phyloP scores from a whole-genome alignment of 2,329 filamentous ascomycete genomes.

The Cordyceps farinosa region DNA sequence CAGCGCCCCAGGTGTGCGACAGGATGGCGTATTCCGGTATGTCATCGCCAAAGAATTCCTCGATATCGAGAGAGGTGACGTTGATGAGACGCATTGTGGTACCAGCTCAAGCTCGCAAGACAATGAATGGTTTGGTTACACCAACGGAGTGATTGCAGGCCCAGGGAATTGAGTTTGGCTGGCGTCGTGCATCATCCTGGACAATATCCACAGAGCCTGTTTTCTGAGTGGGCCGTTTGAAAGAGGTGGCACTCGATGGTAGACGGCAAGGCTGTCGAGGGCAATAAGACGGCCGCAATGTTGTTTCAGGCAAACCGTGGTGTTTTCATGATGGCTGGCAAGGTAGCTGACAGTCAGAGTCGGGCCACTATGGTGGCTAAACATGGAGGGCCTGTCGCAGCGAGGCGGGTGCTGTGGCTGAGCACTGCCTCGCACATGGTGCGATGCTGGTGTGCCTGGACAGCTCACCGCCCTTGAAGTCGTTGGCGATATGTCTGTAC shows the following conservation, averaged over 20 bases:
- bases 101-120: background rate
- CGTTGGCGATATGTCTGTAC: too few relatives aligned
- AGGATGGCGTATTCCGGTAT: conserved; percentile 25
- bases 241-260: too few relatives aligned
- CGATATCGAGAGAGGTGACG: background rate
- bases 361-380: too few relatives aligned
- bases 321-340: background rate
- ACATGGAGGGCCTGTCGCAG: background rate
- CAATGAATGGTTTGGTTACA: background rate
- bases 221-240: background rate
- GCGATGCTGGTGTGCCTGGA: too few relatives aligned
- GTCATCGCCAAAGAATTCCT: conserved; percentile 10
- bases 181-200: background rate
- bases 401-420: background rate
- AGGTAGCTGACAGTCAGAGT: too few relatives aligned
- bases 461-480: too few relatives aligned
- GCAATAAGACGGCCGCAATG: background rate
- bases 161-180: background rate
- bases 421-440: too few relatives aligned
- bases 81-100: conserved; percentile 1
- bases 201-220: background rate
- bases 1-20: conserved; percentile 24
- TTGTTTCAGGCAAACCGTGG: background rate
- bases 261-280: background rate
- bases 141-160: background rate